Evolutionary conservation across 2,329 filamentous ascomycete species (phyloP).

Genomic region (Venturia asperata): DNA sequence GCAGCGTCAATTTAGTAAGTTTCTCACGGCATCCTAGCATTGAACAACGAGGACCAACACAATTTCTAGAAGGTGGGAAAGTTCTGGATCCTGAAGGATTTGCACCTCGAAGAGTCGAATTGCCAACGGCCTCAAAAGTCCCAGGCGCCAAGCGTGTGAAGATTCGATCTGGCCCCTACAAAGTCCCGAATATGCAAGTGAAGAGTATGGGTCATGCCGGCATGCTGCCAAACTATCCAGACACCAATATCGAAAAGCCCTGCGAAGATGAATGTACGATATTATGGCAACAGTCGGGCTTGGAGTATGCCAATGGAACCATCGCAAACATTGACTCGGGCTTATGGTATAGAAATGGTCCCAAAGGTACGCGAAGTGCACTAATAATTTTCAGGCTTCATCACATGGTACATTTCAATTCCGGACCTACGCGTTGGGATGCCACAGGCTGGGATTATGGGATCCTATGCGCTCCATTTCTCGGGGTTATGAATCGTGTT

Average conservation of each 20-base stretch:
- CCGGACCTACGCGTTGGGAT: conserved; percentile 14
- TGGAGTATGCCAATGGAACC: conserved; percentile 17
- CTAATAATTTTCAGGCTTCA: conserved; percentile 15
- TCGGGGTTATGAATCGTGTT: neutral
- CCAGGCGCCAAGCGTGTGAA: conserved; percentile 13
- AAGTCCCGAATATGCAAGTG: conserved; percentile 16
- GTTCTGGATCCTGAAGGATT: conserved; percentile 1
- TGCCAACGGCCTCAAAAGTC: neutral
- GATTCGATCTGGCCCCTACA: conserved; percentile 19
- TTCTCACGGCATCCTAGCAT: neutral
- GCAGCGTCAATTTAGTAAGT: neutral
- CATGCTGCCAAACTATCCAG: conserved; percentile 15
- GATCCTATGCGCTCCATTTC: neutral
- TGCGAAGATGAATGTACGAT: conserved; percentile 16
- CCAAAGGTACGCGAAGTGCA: too few relatives aligned
- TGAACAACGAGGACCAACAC: neutral
- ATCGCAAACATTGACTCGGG: conserved; percentile 17
- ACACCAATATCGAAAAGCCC: conserved; percentile 9
- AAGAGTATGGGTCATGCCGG: conserved; percentile 6
- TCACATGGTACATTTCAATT: conserved; percentile 16
- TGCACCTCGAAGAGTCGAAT: neutral
- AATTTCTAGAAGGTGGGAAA: neutral
- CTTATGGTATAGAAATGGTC: conserved; percentile 14
- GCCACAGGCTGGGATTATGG: neutral
- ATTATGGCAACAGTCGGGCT: conserved; percentile 4